Percentiles rank a stretch among this genome's conserved stretches.
Conservation (phyloP, 306 rosid species). For the Malus domestica region ASM211411v1 NC_041804.1:10476001-10476500, state of each 20-base stretch:
- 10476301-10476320: not conserved
- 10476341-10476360: not conserved
- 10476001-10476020: not conserved
- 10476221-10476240: not conserved
- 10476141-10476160: not conserved
- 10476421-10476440: too few species aligned
- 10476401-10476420: not conserved
- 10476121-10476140: not conserved
- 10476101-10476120: conserved; percentile 14
- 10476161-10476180: not conserved
- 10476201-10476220: conserved; percentile 2
- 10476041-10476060: not conserved
- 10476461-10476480: not conserved
- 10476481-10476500: not conserved
- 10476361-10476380: not conserved
- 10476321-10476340: not conserved
- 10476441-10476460: too few species aligned
- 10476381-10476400: not conserved
- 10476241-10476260: not conserved
- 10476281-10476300: not conserved
- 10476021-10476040: not conserved
- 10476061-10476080: not conserved
- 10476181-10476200: not conserved
- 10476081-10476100: conserved; percentile 2
- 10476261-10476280: not conserved